Evolutionary conservation across 2,329 filamentous ascomycete species (phyloP), one percentile per base, ranked within the genome.

Genomic region (Scedosporium minutisporum): DNA sequence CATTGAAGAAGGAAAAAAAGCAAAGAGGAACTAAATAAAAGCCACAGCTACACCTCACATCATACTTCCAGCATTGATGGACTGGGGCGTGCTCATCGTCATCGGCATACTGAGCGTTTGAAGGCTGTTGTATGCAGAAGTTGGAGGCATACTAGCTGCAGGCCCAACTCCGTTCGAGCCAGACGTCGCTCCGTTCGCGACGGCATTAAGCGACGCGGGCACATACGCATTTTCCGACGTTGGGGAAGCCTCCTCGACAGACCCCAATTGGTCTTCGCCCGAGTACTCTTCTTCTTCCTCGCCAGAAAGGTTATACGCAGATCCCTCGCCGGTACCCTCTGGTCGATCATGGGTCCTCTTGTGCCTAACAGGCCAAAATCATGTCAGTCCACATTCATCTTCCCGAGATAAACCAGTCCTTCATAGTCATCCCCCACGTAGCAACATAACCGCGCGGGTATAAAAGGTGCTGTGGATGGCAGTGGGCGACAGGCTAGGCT

Each of bases 201-300:
- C 27, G 21, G 77, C 75, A 66, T 80, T 80, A 12, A 87, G 74
- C 1, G 82, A 82, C 4, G 76, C 71, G 5, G 81, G 73, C 55
- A 83, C 73, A 71, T 89, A 90, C 62, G 85, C 85, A 66, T 81
- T 78, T 66, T 89, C 86, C 0, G 88, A 90, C 58, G 83, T 86
- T 16, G 90, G 89, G 12, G 89, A 92, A 18, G 88, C 86, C 66
- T 93, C 89, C 66, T 91, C 90, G 29, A 93, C 83, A 46, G 90
- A 88, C 61, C 89, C 88, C 62, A 93, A 86, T 33, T 93, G 89
- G 68, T 95, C 90, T 67, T 96, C 91, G 65, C 93, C 91, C 42
- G 85, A 87, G 68, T 82, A 87, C 62, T 95, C 90, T 70, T 96
- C 91, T 68, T 93, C 86, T 57, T 96, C 91, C 68, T 96, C 92